Conservation (phyloP, 225 moss, liverwort and hornwort genomes). For the Sphagnum tenellum region DNA sequence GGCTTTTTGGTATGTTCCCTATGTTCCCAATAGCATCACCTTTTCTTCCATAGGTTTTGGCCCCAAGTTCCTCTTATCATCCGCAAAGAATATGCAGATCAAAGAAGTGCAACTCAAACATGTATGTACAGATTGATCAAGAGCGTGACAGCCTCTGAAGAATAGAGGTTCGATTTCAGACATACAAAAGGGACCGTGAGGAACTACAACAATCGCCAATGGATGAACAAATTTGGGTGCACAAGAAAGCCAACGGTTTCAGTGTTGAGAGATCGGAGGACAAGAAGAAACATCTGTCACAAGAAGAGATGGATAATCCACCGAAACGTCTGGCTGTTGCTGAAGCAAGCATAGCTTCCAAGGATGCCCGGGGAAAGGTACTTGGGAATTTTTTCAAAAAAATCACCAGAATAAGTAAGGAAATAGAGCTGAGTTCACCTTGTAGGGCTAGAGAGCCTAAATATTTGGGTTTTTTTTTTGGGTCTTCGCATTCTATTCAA, state of each 20-base stretch:
- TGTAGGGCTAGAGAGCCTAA: too few relatives aligned
- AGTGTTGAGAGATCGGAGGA: neutral
- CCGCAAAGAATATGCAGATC: constrained; percentile 44
- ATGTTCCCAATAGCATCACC: too few relatives aligned
- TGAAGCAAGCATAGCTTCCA: constrained; percentile 8
- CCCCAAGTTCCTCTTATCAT: too few relatives aligned
- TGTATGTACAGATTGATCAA: constrained; percentile 29
- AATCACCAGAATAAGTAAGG: too few relatives aligned
- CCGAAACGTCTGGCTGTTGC: constrained; percentile 14
- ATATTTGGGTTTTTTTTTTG: too few relatives aligned
- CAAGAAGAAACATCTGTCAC: neutral
- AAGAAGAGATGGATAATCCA: constrained; percentile 13
- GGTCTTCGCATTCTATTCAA: too few relatives aligned
- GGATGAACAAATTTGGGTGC: constrained; percentile 12
- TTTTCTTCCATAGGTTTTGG: too few relatives aligned
- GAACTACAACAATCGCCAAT: constrained; percentile 20
- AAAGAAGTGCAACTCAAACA: constrained; percentile 46
- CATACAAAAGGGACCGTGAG: constrained; percentile 25
- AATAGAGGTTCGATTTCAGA: constrained; percentile 32
- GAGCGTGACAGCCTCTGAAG: constrained; percentile 32
- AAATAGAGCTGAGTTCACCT: too few relatives aligned
- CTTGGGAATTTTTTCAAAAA: too few relatives aligned
- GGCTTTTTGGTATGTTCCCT: too few relatives aligned
- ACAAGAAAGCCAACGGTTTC: neutral
- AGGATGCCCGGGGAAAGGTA: too few relatives aligned